Conservation (phyloP, 1,139 yeast genomes). For the Blastobotrys malaysiensis region DNA sequence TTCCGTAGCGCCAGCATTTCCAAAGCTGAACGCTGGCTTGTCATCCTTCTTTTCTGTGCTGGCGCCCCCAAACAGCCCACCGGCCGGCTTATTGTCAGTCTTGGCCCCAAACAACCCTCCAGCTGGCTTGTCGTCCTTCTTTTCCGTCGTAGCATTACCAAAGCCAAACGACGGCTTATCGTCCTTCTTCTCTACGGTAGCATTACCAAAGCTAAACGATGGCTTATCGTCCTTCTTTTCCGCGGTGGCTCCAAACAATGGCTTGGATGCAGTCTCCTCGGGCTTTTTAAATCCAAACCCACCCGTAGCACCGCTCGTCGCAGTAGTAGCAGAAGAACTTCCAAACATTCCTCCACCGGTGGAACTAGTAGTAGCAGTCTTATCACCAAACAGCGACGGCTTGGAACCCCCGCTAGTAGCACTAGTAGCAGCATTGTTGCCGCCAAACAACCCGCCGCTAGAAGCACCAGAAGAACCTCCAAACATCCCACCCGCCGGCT, state of each 20-base stretch:
- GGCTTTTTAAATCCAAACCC: constrained; percentile 9
- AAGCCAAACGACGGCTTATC: constrained; percentile 3
- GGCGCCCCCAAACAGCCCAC: constrained; percentile 8
- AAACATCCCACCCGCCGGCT: neutral
- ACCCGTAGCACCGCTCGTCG: constrained; percentile 9
- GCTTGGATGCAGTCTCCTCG: constrained; percentile 9
- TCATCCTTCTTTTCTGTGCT: constrained; percentile 10
- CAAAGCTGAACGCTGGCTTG: constrained; percentile 10
- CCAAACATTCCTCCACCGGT: constrained; percentile 6
- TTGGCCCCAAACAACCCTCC: constrained; percentile 9
- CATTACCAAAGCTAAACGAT: neutral
- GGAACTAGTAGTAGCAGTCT: constrained; percentile 6
- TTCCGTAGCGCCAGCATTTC: constrained; percentile 9
- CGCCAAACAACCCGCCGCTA: constrained; percentile 6
- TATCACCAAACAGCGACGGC: neutral
- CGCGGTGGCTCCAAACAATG: constrained; percentile 13
- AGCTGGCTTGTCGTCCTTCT: constrained; percentile 7
- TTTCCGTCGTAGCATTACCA: constrained; percentile 10
- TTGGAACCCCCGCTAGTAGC: too few species aligned
- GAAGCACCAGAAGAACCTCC: constrained; percentile 4
- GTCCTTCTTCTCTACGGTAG: constrained; percentile 11
- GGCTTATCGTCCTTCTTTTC: constrained; percentile 2
- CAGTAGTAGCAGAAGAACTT: constrained; percentile 6
- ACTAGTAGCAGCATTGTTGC: neutral
- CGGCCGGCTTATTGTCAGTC: neutral